phyloP scores from a whole-genome alignment of 805 yeast species.

The Kazachstania psychrophila region DNA sequence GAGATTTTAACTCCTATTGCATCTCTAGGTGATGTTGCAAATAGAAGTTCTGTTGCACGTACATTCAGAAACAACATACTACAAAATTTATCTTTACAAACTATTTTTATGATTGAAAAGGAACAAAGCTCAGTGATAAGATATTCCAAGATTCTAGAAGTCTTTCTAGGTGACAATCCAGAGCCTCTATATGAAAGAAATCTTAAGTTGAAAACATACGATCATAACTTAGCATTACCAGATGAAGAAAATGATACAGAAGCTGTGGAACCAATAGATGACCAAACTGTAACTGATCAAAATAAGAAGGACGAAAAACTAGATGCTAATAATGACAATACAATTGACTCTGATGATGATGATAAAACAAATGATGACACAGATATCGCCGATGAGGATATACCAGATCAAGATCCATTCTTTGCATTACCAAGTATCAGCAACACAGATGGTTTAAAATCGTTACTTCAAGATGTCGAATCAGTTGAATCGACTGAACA shows the following conservation, averaged over 20 bases:
- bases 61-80: constrained; percentile 55
- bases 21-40: constrained; percentile 69
- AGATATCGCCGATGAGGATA: constrained; percentile 11
- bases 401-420: constrained; percentile 46
- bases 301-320: constrained; percentile 8
- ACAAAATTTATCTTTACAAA: constrained; percentile 54
- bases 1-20: constrained; percentile 66
- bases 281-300: too few relatives aligned
- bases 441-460: constrained; percentile 10
- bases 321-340: background rate
- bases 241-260: constrained; percentile 23
- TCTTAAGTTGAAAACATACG: constrained; percentile 58
- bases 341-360: constrained; percentile 7
- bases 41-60: constrained; percentile 57
- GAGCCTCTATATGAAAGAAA: constrained; percentile 52
- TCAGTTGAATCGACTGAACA: constrained; percentile 32
- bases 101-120: constrained; percentile 66
- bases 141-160: constrained; percentile 61
- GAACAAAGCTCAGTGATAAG: constrained; percentile 74
- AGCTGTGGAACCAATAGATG: background rate
- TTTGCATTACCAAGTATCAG: constrained; percentile 46
- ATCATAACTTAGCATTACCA: constrained; percentile 43
- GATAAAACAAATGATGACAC: constrained; percentile 4
- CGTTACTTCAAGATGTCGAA: constrained; percentile 4
- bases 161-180: constrained; percentile 83